phyloP scores from a whole-genome alignment of 176 grass and related monocot species.

The Themeda triandra region DNA sequence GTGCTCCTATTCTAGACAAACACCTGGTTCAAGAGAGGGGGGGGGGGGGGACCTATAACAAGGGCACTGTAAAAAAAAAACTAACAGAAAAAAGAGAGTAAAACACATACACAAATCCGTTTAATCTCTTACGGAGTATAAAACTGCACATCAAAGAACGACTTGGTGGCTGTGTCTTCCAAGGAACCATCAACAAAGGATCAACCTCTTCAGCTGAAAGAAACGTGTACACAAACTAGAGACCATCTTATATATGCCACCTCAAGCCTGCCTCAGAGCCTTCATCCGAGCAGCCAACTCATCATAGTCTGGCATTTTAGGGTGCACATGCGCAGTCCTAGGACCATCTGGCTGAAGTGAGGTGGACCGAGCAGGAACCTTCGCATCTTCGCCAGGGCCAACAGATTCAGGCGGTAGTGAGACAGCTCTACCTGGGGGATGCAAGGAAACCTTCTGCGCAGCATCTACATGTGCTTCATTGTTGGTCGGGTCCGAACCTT shows the following conservation, averaged over 20 bases:
- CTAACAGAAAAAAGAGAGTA: not conserved
- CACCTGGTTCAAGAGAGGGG: not conserved
- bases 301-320: slow-evolving; percentile 55
- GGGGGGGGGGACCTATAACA: not conserved
- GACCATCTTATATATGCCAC: not conserved
- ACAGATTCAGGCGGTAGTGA: slow-evolving; percentile 22
- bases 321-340: slow-evolving; percentile 41
- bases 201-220: slow-evolving; percentile 9
- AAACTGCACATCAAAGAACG: slow-evolving; percentile 19
- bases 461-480: not conserved
- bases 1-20: slow-evolving; percentile 20
- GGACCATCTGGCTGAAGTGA: slow-evolving; percentile 29
- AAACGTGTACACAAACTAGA: slow-evolving; percentile 6
- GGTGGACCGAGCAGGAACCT: slow-evolving; percentile 28
- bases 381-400: not conserved
- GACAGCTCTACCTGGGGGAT: slow-evolving; percentile 37
- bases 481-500: slow-evolving; percentile 40
- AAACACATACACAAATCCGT: slow-evolving; percentile 13
- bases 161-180: not conserved
- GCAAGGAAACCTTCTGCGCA: not conserved
- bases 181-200: not conserved
- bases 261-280: slow-evolving; percentile 45
- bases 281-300: slow-evolving; percentile 56
- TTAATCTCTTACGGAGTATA: not conserved
- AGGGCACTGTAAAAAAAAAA: not conserved